These are phyloP conservation scores for Capronia epimyces DNA, from an alignment of 2,329 filamentous ascomycete species.

Conservation along the genomic window DNA sequence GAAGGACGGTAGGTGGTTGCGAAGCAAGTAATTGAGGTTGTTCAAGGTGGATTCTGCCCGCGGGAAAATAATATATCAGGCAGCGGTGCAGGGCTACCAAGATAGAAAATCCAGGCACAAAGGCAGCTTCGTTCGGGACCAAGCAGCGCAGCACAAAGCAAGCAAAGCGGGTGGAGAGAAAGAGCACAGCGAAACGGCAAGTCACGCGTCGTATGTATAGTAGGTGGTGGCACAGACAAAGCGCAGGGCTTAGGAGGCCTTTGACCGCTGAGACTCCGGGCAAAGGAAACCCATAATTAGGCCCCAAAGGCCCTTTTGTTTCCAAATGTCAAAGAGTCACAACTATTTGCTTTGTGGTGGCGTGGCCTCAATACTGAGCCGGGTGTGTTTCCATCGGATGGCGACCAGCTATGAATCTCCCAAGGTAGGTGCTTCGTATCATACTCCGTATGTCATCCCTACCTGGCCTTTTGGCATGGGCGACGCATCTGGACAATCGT, in stretches of 20 bases:
- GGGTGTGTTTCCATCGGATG: no score
- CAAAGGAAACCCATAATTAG: no score
- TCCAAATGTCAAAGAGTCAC: no score
- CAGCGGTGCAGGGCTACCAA: not conserved
- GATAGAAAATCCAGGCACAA: not conserved
- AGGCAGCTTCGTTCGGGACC: not conserved
- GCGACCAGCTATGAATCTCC: no score
- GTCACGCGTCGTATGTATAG: not conserved
- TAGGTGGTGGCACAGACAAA: not conserved
- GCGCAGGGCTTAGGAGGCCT: not conserved
- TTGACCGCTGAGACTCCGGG: no score
- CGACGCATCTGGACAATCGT: not conserved
- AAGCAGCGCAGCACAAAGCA: not conserved
- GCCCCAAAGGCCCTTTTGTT: no score
- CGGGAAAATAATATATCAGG: not conserved
- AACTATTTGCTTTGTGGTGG: no score
- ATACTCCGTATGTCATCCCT: not conserved
- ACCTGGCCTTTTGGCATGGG: no score
- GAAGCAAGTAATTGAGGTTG: not conserved
- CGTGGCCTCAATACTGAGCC: no score
- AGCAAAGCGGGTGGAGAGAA: not conserved
- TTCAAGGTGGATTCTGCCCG: not conserved
- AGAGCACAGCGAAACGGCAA: not conserved
- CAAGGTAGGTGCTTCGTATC: not conserved
- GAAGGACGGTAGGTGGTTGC: not conserved